Evolutionary conservation across 306 rosid species (phyloP).

Genomic region (Acmispon strigosus): DNA sequence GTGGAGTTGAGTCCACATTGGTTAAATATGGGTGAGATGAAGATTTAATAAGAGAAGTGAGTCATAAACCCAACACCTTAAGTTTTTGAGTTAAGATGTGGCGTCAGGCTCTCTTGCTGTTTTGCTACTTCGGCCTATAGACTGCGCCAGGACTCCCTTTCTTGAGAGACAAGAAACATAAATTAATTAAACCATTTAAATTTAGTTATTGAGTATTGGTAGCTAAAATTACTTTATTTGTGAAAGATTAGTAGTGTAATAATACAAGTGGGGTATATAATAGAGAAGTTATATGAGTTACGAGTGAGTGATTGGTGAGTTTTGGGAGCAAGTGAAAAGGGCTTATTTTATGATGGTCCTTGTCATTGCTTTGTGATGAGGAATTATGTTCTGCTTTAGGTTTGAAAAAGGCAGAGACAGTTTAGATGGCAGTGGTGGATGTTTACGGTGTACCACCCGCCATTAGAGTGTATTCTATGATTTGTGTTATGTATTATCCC

Average conservation of each 20-base stretch:
- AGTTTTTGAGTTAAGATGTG: too few species aligned
- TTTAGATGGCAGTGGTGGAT: conserved; percentile 46
- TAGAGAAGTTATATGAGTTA: neutral
- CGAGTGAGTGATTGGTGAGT: conserved; percentile 17
- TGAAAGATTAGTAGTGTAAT: neutral
- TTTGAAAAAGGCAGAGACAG: conserved; percentile 24
- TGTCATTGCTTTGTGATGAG: conserved; percentile 6
- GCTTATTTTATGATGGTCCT: conserved; percentile 33
- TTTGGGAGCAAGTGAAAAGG: conserved; percentile 21
- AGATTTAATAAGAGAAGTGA: too few species aligned
- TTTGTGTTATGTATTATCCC: neutral
- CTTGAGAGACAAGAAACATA: too few species aligned
- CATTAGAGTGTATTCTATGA: neutral
- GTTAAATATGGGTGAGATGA: too few species aligned
- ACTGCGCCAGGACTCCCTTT: too few species aligned
- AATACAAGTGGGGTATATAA: neutral
- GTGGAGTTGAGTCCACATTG: too few species aligned
- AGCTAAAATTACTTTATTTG: neutral
- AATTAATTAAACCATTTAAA: neutral
- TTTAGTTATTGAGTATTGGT: neutral
- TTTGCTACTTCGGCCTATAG: too few species aligned
- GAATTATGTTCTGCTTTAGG: conserved; percentile 13
- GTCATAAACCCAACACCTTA: too few species aligned
- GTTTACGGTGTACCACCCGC: conserved; percentile 38
- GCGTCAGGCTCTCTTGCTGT: too few species aligned